phyloP scores from a whole-genome alignment of 768 basidiomycete genomes.

The Clitopilus hobsonii region DNA sequence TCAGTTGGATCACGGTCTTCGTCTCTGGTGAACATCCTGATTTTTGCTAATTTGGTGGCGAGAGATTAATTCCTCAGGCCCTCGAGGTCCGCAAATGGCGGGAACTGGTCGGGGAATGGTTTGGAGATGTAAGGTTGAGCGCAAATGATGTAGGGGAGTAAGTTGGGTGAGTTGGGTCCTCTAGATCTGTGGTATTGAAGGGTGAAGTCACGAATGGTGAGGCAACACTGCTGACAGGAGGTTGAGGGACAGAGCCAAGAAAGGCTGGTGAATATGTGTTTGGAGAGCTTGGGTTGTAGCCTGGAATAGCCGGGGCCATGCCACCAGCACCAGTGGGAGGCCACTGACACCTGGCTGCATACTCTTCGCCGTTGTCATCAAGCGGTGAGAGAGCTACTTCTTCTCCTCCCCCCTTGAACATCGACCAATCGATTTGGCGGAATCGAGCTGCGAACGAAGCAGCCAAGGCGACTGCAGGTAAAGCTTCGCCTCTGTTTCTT shows the following conservation, averaged over 20 bases:
- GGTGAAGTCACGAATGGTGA: conserved; percentile 87
- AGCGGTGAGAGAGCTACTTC: conserved; percentile 94
- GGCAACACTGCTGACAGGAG: conserved; percentile 77
- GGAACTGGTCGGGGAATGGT: conserved; percentile 89
- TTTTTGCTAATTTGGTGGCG: too few species aligned
- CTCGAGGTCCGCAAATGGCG: too few species aligned
- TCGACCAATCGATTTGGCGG: conserved; percentile 96
- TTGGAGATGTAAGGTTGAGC: conserved; percentile 78
- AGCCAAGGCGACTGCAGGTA: conserved; percentile 96
- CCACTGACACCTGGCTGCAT: conserved; percentile 65
- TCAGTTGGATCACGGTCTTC: too few species aligned
- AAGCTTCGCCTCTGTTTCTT: conserved; percentile 87
- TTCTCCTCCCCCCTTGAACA: conserved; percentile 72
- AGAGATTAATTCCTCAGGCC: too few species aligned
- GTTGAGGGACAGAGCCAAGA: conserved; percentile 77
- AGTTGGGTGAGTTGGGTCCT: conserved; percentile 67
- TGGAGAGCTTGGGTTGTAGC: conserved; percentile 90
- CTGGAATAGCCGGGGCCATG: conserved; percentile 85
- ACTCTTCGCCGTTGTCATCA: conserved; percentile 81
- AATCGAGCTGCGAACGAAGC: conserved; percentile 93
- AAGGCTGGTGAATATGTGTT: conserved; percentile 87
- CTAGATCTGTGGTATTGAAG: conserved; percentile 65
- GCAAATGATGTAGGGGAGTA: conserved; percentile 88
- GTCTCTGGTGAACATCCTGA: too few species aligned
- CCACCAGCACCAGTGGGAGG: conserved; percentile 78